Percentiles rank a stretch among this genome's conserved stretches.
These are phyloP conservation scores for Vigna trinervia DNA, from an alignment of 306 rosid species.

Conservation along the genomic window DNA sequence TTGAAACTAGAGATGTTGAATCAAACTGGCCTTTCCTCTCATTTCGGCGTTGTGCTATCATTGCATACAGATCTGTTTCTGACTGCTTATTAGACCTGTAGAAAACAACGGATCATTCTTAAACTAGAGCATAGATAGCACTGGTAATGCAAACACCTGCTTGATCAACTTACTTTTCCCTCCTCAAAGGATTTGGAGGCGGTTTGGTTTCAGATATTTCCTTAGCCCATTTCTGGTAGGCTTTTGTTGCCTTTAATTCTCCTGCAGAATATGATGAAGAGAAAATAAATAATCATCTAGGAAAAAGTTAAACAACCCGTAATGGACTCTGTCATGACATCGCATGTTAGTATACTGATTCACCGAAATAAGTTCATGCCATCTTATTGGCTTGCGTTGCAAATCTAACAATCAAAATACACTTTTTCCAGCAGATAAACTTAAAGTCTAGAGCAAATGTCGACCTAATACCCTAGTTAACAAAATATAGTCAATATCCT, in stretches of 20 bases:
- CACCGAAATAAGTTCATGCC: background rate
- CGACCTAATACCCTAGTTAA: background rate
- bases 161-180: constrained; percentile 59
- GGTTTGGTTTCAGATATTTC: constrained; percentile 76
- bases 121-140: constrained; percentile 14
- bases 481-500: constrained; percentile 38
- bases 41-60: constrained; percentile 65
- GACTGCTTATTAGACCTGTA: constrained; percentile 68
- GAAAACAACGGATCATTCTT: constrained; percentile 28
- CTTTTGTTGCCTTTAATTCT: constrained; percentile 74
- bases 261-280: constrained; percentile 45
- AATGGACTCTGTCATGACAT: constrained; percentile 19
- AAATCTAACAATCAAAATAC: constrained; percentile 20
- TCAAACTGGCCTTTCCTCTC: constrained; percentile 77
- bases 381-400: constrained; percentile 8
- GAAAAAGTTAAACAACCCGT: constrained; percentile 19
- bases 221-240: constrained; percentile 81
- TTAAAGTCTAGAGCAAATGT: constrained; percentile 20
- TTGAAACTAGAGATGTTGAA: constrained; percentile 72
- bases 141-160: constrained; percentile 8
- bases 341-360: background rate
- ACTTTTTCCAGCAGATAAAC: constrained; percentile 11
- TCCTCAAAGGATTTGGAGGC: constrained; percentile 75
- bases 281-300: constrained; percentile 21
- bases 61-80: constrained; percentile 61